phyloP scores from a whole-genome alignment of 768 basidiomycete genomes.

The Lactarius akahatsu region DNA sequence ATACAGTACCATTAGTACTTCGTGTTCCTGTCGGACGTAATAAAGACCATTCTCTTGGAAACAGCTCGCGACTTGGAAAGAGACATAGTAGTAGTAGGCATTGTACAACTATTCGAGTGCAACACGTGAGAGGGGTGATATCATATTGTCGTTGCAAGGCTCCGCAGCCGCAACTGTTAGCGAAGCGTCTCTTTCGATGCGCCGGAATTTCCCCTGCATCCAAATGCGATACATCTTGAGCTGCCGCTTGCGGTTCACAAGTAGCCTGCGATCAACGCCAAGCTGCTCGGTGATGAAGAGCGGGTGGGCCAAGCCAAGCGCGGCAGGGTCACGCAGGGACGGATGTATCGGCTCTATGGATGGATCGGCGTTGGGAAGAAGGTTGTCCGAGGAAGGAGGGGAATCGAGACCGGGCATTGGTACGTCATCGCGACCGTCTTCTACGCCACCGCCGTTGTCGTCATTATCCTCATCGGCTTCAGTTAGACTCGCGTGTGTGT shows the following conservation, averaged over 20 bases:
- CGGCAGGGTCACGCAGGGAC: constrained; percentile 35
- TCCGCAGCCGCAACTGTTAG: neutral
- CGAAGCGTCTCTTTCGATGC: constrained; percentile 3
- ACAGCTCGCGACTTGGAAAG: neutral
- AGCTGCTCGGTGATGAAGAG: constrained; percentile 82
- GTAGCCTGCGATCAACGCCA: constrained; percentile 83
- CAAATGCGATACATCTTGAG: constrained; percentile 97
- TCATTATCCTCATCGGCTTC: constrained; percentile 37
- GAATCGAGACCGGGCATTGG: neutral
- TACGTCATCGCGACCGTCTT: neutral
- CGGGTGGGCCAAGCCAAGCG: constrained; percentile 45
- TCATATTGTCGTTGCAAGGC: neutral
- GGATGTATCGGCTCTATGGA: constrained; percentile 13
- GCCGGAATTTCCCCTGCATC: constrained; percentile 83
- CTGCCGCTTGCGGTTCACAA: constrained; percentile 92
- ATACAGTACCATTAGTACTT: neutral
- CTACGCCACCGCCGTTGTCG: constrained; percentile 34
- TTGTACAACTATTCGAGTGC: neutral
- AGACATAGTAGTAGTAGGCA: neutral
- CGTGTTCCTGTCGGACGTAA: neutral
- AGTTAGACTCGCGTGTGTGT: constrained; percentile 32
- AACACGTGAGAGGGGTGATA: neutral
- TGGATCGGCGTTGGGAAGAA: neutral
- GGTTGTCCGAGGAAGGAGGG: neutral
- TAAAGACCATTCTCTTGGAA: neutral